Evolutionary conservation across 495 filamentous ascomycete species (phyloP), one percentile per base, ranked within the genome.

Genomic region (Talaromyces wortmannii): DNA sequence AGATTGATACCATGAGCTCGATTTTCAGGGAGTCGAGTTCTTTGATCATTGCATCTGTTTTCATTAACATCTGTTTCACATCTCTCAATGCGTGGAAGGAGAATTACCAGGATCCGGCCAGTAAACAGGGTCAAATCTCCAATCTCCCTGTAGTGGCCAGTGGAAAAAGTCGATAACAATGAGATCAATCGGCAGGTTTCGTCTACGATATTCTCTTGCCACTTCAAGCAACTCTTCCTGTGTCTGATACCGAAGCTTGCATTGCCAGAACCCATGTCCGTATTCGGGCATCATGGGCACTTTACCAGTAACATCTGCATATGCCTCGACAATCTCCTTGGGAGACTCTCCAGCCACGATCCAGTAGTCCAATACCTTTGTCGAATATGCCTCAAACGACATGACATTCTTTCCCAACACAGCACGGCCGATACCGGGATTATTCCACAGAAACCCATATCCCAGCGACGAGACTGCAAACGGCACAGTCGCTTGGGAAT

Each of bases 231-330:
- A 49, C 62, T 83, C 76, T 50, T 83, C 79, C 60, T 84, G 81
- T 12, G 78, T 82, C 63, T 75, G 75, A 60, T 83, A 84, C 0
- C 80, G 73, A 29, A 83, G 68, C 63, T 83, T 83, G 63, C 79
- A 82, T 55, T 84, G 80, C 80, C 81, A 84, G 59, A 83, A 84
- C 0, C 81, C 81, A 16, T 83, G 71, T 6, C 81, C 81, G 50
- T 81, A 83, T 51, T 83, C 80, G 2, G 81, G 81, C 81, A 84
- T 84, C 76, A 78, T 78, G 0, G 81, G 81, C 0, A 76, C 79
- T 45, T 69, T 73, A 3, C 80, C 81, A 0, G 79, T 78, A 12
- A 72, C 75, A 13, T 61, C 63, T 6, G 73, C 71, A 63, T 83
- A 84, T 0, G 73, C 68, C 55, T 79, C 65, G 29, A 71, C 74